These are phyloP conservation scores for Tolypocladium nubicola DNA, from an alignment of 2,329 filamentous ascomycete species.

Conservation along the genomic window DNA sequence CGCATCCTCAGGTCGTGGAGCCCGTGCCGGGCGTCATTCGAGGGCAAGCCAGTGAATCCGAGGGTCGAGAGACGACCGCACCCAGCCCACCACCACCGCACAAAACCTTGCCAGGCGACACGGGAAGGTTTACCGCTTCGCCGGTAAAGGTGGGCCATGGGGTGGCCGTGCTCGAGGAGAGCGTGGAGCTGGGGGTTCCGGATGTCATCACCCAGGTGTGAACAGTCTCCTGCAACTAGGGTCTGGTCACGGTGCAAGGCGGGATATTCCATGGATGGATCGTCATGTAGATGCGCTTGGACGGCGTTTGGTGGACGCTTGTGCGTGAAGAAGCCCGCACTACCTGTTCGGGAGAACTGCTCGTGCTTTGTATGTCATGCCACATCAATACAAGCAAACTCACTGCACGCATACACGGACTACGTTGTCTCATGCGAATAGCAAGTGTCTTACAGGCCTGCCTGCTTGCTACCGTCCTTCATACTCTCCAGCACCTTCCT, in stretches of 20 bases:
- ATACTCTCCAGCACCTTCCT: constrained; percentile 84
- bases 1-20: background rate
- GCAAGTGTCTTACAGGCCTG: background rate
- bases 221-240: background rate
- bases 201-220: constrained; percentile 29
- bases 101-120: background rate
- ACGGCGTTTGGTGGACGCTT: background rate
- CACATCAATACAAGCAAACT: background rate
- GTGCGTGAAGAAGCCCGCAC: background rate
- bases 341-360: background rate
- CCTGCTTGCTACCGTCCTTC: constrained; percentile 17
- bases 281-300: background rate
- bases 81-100: background rate
- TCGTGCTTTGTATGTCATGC: background rate
- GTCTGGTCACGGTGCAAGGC: background rate
- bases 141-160: constrained; percentile 38
- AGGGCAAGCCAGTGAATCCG: background rate
- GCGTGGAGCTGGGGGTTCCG: constrained; percentile 33
- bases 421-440: background rate
- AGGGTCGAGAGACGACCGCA: background rate
- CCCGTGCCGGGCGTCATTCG: background rate
- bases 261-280: background rate
- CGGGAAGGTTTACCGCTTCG: constrained; percentile 5
- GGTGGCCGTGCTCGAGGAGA: constrained; percentile 46
- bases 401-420: background rate